Conservation (phyloP, 768 basidiomycete genomes). For the Termitomyces eurrhizus region DNA sequence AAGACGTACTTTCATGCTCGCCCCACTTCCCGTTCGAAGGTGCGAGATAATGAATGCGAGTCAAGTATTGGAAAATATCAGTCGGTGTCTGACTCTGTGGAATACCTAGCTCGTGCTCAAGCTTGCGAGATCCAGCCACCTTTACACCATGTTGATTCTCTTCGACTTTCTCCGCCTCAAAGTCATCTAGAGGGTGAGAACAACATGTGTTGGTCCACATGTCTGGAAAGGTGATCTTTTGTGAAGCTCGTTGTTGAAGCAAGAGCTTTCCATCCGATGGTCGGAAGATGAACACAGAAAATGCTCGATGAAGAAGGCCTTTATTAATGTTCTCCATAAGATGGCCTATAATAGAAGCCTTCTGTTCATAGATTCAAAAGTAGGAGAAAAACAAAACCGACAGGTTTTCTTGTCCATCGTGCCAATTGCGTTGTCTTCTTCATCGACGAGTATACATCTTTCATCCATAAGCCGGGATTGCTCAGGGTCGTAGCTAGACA, state of each 20-base stretch:
- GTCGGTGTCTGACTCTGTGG: conserved; percentile 71
- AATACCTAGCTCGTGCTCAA: conserved; percentile 96
- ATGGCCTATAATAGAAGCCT: conserved; percentile 58
- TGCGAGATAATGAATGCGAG: conserved; percentile 95
- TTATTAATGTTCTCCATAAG: conserved; percentile 95
- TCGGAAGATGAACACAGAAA: conserved; percentile 95
- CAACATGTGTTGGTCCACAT: conserved; percentile 99
- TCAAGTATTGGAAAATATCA: conserved; percentile 90
- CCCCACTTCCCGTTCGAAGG: conserved; percentile 94
- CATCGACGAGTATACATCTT: conserved; percentile 87
- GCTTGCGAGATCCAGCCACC: conserved; percentile 89
- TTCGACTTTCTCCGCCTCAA: conserved; percentile 78
- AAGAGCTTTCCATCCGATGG: conserved; percentile 91
- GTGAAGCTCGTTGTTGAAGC: conserved; percentile 91
- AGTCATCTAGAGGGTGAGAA: conserved; percentile 93
- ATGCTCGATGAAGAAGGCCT: conserved; percentile 94
- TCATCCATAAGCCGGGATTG: conserved; percentile 97
- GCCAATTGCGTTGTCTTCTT: conserved; percentile 79
- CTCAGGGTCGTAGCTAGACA: conserved; percentile 84
- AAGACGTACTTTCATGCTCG: conserved; percentile 85
- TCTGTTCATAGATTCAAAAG: conserved; percentile 2
- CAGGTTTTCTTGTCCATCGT: conserved; percentile 96
- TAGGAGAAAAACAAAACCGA: conserved; percentile 34
- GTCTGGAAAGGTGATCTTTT: conserved; percentile 98
- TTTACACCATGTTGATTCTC: conserved; percentile 78